These are phyloP conservation scores for Plenodomus biglobosus DNA, from an alignment of 2,329 filamentous ascomycete species.

Conservation along the genomic window DNA sequence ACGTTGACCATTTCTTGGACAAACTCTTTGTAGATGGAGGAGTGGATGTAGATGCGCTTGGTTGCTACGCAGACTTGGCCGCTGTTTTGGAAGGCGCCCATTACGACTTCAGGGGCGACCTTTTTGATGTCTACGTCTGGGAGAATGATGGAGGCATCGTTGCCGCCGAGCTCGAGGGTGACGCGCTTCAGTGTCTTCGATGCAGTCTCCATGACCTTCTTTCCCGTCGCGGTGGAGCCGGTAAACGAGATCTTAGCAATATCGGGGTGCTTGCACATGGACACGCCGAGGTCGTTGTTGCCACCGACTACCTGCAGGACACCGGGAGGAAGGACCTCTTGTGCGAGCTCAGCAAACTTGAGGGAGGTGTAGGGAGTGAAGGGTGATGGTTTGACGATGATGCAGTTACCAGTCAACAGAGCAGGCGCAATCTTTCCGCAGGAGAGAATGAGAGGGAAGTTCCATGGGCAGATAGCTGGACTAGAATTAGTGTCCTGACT, in stretches of 20 bases:
- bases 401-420: conserved; percentile 58
- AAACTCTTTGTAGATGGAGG: conserved; percentile 44
- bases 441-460: conserved; percentile 57
- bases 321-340: conserved; percentile 61
- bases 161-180: conserved; percentile 64
- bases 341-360: conserved; percentile 62
- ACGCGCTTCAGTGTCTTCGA: conserved; percentile 62
- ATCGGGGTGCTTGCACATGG: conserved; percentile 60
- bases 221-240: conserved; percentile 62
- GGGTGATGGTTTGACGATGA: conserved; percentile 60
- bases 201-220: conserved; percentile 61
- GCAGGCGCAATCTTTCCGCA: conserved; percentile 60
- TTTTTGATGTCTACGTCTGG: conserved; percentile 60
- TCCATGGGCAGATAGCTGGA: conserved; percentile 46
- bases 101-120: conserved; percentile 53
- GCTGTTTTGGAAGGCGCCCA: conserved; percentile 58
- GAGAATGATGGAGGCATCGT: conserved; percentile 62
- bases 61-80: conserved; percentile 52
- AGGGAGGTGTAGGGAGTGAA: conserved; percentile 61
- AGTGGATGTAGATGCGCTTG: conserved; percentile 44
- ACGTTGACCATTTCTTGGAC: conserved; percentile 48
- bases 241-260: conserved; percentile 67
- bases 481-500: background rate
- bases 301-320: conserved; percentile 64
- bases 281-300: conserved; percentile 61